Evolutionary conservation across 441 rosid genomes (phyloP), one percentile per base, ranked within the genome.

Genomic region (Rhodomyrtus psidioides): DNA sequence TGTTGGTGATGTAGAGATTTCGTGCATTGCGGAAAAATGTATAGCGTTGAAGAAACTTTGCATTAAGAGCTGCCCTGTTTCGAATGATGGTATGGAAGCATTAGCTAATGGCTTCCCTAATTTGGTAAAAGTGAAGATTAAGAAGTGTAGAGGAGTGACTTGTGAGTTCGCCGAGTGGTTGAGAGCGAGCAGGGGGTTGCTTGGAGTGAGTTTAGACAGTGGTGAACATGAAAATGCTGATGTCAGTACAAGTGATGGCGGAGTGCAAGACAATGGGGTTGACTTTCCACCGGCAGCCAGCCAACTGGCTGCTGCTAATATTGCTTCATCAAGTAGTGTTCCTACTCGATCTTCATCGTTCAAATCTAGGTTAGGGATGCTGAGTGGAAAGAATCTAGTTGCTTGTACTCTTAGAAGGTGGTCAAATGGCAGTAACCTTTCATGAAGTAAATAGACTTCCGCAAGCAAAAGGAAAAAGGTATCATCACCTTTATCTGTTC

Each of bases 41-140:
- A 28, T 89, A 28, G 95, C 95, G 13, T 85, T 94, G 88, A 95
- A 93, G 91, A 94, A 94, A 90, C 94, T 93, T 28, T 96, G 96
- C 44, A 94, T 95, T 83, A 95, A 95, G 90, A 93, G 91, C 30
- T 93, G 96, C 75, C 94, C 95, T 1, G 88, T 94, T 24, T 92
- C 98, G 0, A 90, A 95, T 83, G 87, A 85, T 15, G 96, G 95
- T 42, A 90, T 95, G 93, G 94, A 94, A 89, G 95, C 96, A 1
- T 90, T 95, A 27, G 97, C 91, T 9, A 76, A 49, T 30, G 96
- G 97, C 84, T 94, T 96, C 89, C 98, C 96, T 0, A 95, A 93
- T 87, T 89, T 94, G 93, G 91, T 95, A 13, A 94, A 95, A 89
- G 95, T 94, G 86, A 95, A 94, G 91, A 93, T 95, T 89, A 95